Conservation (phyloP, 257 asterid genomes). For the Marsdenia floribunda region DNA sequence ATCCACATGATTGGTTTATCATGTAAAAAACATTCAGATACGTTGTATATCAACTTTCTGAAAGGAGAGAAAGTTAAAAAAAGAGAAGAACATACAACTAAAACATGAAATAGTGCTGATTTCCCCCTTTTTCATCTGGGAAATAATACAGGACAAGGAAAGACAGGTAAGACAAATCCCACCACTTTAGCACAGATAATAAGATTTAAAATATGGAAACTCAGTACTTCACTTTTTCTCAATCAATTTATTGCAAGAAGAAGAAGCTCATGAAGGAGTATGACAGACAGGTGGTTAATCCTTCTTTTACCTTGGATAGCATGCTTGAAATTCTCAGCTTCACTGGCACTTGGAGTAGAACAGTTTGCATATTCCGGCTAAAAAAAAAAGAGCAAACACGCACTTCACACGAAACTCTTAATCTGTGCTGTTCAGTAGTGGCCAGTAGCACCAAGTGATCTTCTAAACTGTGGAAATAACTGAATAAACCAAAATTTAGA, state of each 20-base stretch:
- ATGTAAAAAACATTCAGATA: conserved; percentile 9
- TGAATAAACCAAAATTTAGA: not conserved
- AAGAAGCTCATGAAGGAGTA: not conserved
- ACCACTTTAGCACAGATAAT: not conserved
- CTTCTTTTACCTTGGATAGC: conserved; percentile 15
- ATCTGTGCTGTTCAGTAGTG: not conserved
- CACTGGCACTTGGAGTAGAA: not conserved
- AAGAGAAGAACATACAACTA: not conserved
- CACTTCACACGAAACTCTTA: not conserved
- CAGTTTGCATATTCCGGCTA: not conserved
- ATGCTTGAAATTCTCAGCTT: not conserved
- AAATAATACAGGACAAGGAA: not conserved
- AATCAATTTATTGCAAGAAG: not conserved
- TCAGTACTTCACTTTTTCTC: not conserved
- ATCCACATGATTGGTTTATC: not conserved
- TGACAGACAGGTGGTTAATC: conserved; percentile 1
- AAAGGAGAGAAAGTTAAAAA: not conserved
- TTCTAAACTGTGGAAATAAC: not conserved
- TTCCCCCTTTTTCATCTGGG: not conserved
- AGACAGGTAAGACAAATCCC: not conserved
- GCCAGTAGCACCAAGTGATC: not conserved
- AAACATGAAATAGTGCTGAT: not conserved
- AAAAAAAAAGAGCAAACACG: not conserved
- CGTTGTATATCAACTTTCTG: not conserved
- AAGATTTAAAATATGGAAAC: not conserved